A percentile compares a stretch with the other conserved stretches of the same genome.
Evolutionary conservation across 805 yeast species (phyloP).

Genomic region (Ogataea dorogensis): DNA sequence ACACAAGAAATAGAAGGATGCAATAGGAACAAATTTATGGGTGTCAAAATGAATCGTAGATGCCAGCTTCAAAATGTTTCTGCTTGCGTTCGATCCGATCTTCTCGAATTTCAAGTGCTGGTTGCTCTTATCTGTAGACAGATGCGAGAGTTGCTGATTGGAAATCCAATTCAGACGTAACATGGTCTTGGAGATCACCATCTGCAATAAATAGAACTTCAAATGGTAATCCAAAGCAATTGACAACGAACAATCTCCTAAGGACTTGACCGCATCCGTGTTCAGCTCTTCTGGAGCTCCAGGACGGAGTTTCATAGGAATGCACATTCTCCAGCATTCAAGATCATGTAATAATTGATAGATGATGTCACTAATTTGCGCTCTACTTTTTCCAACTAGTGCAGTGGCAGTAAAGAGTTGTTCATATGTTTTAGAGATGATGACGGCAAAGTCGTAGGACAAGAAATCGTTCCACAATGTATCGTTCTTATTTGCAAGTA

Average conservation of each 20-base stretch:
- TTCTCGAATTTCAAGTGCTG: conserved; percentile 10
- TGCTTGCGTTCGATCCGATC: conserved; percentile 27
- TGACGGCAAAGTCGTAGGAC: conserved; percentile 23
- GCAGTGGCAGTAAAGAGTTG: conserved; percentile 32
- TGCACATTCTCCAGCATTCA: conserved; percentile 28
- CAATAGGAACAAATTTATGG: conserved; percentile 20
- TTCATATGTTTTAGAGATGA: conserved; percentile 28
- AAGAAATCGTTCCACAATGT: conserved; percentile 17
- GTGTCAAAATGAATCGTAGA: conserved; percentile 14
- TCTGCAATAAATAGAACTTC: conserved; percentile 28
- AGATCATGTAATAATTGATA: conserved; percentile 23
- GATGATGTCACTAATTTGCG: conserved; percentile 17
- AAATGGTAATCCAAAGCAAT: conserved; percentile 20
- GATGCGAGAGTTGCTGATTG: conserved; percentile 5
- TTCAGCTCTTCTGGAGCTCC: conserved; percentile 2
- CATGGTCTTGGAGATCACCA: conserved; percentile 29
- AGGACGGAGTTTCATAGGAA: conserved; percentile 30
- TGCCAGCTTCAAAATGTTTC: conserved; percentile 26
- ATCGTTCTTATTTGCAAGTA: not conserved
- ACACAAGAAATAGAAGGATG: conserved; percentile 32
- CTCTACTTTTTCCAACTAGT: conserved; percentile 17
- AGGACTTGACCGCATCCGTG: not conserved
- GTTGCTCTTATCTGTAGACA: conserved; percentile 1
- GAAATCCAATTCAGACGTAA: conserved; percentile 15
- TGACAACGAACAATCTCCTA: conserved; percentile 10